Evolutionary conservation across 805 yeast species (phyloP), one percentile per base, ranked within the genome.

Genomic region (Saccharomyces cerevisiae): DNA sequence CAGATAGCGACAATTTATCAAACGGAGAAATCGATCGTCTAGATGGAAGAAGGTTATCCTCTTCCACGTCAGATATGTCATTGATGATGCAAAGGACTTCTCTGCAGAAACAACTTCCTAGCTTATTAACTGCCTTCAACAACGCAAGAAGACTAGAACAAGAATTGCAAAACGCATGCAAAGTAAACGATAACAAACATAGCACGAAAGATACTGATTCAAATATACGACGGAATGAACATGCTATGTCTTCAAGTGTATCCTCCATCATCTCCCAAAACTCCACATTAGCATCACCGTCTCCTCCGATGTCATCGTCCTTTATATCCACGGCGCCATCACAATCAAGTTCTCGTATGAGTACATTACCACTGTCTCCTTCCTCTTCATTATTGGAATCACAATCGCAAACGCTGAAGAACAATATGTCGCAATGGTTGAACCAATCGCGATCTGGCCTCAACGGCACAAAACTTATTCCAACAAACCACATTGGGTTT

Each of bases 31-130:
- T 36, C 43, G 47, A 10, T 17, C 43, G 43, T 36, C 22, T 17
- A 17, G 46, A 47, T n/a, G 41, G 14, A 36, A 56, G 66, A 49
- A 57, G 64, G 30, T 53, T 62, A 31, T 63, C 67, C 2, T 49
- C 55, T 14, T 59, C 71, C 6, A 67, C 71, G 1, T 63, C 73
- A 4, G 61, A 71, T 2, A 65, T 75, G 1, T 69, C 79, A 1
- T 63, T 75, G 32, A 62, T 71, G 55, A 69, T 76, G 55, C 79
- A 76, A 43, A 76, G 75, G 57, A 77, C 87, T 0, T 79, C 85
- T 6, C 70, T 85, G 14, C 63, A 83, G 1, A 85, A 82, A 50
- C 87, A 84, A 63, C 65, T 85, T 57, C 92, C 92, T 0, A 78
- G 77, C 55, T 68, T 85, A 61, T 73, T 85, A 77, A 74, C 80